Conservation (phyloP, 345 rosid species). For the Atalantia buxifolia region DNA sequence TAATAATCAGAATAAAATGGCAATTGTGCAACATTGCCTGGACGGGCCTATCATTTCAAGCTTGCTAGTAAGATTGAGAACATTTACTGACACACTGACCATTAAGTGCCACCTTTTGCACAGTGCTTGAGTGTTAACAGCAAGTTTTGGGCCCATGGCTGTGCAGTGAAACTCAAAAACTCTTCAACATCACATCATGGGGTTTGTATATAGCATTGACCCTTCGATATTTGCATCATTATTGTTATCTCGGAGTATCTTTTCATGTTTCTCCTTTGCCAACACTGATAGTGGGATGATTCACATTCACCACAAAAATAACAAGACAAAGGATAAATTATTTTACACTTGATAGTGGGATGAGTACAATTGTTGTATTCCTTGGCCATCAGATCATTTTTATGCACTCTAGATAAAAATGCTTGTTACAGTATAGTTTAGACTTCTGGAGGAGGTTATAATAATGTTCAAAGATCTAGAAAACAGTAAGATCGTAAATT, state of each 20-base stretch:
- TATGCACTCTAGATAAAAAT: no score
- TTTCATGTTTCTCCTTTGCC: background rate
- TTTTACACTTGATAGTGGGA: background rate
- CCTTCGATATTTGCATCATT: background rate
- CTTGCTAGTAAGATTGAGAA: background rate
- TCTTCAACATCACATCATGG: background rate
- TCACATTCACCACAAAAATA: background rate
- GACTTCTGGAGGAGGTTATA: no score
- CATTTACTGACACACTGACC: background rate
- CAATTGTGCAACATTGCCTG: background rate
- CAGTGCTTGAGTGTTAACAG: background rate
- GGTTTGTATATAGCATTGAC: background rate
- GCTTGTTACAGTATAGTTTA: no score
- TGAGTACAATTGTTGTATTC: no score
- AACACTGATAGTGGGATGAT: background rate
- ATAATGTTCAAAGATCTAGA: no score
- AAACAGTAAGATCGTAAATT: no score
- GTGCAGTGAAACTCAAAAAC: background rate
- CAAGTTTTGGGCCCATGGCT: background rate
- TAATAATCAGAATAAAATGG: background rate
- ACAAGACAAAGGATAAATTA: background rate
- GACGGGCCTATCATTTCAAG: background rate
- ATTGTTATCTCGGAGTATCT: background rate
- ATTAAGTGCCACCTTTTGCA: background rate
- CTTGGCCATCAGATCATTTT: no score